Base-by-base conservation (phyloP, 805 yeast genomes). In the Candida nanaspora region DNA sequence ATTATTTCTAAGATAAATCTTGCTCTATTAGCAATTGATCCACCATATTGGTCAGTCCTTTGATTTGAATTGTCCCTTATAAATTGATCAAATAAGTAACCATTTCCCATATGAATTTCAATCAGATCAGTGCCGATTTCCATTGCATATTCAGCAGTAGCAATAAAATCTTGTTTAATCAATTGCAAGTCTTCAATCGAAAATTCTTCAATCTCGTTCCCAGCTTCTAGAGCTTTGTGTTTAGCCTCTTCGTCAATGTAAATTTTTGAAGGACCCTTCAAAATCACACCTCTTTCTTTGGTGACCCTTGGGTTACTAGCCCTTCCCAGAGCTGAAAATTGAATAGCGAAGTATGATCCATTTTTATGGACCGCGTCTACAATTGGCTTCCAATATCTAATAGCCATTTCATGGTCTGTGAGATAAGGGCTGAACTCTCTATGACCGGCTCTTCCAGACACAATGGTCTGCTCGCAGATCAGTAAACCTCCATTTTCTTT, bases 401-500 rank as follows among this genome's bases (percentile, higher is more conserved):
- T 60, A 66, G 60, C 66, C 69, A 39, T 78, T 66, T 50, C 78
- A 78, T 18, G 83, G 80, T 2, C 62, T 71, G 26, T 56, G 43
- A 31, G 7, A 31, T 31, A 31, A 8, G 34, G 34, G 9, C n/a
- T 8, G 14, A 15, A 31, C 11, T 55, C 57, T 44, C 62, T 66
- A 20, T 72, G 64, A 37, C 80, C 61, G 52, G 66, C 65, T 63
- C 57, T 41, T 2, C 61, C 52, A 11, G 76, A 61, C 14, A 69
- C 67, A 49, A 66, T 67, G 1, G 27, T 33, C 15, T 33, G 35
- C 16, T 33, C 35, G 7, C 4, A 8, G 46, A 76, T 69, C 26
- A 78, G 47, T 41, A 81, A 56, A n/a, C 82, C 68, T n/a, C 85
- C 85, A 10, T 72, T 69, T 35, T 59, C 58, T 37, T 61, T 52